phyloP scores from a whole-genome alignment of 192 early-diverging fungal genomes.

The Phycomyces blakesleeanus region DNA sequence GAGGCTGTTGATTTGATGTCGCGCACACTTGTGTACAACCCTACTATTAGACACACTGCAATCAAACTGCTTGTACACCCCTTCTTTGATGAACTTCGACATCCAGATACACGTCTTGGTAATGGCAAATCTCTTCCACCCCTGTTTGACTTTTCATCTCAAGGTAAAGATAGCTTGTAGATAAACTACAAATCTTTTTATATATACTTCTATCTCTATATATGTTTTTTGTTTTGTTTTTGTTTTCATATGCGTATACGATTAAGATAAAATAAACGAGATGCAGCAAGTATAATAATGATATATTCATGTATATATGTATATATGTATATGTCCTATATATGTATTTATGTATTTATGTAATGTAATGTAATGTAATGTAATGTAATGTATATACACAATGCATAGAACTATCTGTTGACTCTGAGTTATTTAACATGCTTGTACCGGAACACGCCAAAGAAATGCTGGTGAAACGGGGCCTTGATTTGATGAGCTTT shows the following conservation, averaged over 20 bases:
- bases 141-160: conserved; percentile 86
- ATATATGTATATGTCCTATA: too few relatives aligned
- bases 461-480: conserved; percentile 29
- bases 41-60: conserved; percentile 72
- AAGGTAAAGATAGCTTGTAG: too few relatives aligned
- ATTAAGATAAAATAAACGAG: too few relatives aligned
- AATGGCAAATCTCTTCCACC: conserved; percentile 81
- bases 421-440: conserved; percentile 70
- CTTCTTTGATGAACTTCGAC: conserved; percentile 96
- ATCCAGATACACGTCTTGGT: conserved; percentile 75
- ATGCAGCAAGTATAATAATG: too few relatives aligned
- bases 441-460: conserved; percentile 80
- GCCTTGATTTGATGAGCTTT: conserved; percentile 15
- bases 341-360: neutral
- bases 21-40: conserved; percentile 89
- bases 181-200: too few relatives aligned
- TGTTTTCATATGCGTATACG: too few relatives aligned
- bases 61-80: conserved; percentile 90
- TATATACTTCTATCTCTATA: too few relatives aligned
- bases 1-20: conserved; percentile 88
- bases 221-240: too few relatives aligned
- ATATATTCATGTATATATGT: too few relatives aligned
- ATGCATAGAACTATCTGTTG: conserved; percentile 84
- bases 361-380: neutral
- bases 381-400: conserved; percentile 5